Percentiles rank a stretch among this genome's conserved stretches.
Conservation (phyloP, 2,329 filamentous ascomycete species). For the Cytospora schulzeri region DNA sequence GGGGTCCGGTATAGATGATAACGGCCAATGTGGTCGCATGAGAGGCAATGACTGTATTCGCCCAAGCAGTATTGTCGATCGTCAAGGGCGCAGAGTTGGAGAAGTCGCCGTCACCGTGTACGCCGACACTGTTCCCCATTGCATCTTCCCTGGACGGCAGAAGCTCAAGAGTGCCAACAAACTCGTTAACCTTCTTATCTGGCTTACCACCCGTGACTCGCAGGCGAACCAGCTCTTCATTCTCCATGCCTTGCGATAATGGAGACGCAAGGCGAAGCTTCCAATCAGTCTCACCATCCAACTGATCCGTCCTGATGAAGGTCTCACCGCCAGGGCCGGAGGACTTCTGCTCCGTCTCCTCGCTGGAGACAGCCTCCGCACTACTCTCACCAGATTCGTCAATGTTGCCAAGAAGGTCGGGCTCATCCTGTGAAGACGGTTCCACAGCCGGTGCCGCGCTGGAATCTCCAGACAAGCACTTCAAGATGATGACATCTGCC, state of each 20-base stretch:
- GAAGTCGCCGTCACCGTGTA: constrained; percentile 39
- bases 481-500: constrained; percentile 90
- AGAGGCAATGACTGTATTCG: constrained; percentile 94
- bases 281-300: constrained; percentile 98
- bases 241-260: constrained; percentile 76
- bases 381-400: constrained; percentile 36
- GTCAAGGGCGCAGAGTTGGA: constrained; percentile 71
- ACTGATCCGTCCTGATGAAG: constrained; percentile 95
- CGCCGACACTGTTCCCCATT: constrained; percentile 45
- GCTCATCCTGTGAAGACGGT: constrained; percentile 39
- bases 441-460: constrained; percentile 37
- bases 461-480: constrained; percentile 56
- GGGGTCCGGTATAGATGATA: constrained; percentile 90
- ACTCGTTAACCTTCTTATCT: constrained; percentile 92
- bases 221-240: constrained; percentile 70
- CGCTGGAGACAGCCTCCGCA: constrained; percentile 40
- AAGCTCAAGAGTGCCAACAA: constrained; percentile 84
- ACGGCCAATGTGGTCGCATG: constrained; percentile 86
- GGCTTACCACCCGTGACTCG: constrained; percentile 84
- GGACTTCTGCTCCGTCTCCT: constrained; percentile 35
- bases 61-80: constrained; percentile 98
- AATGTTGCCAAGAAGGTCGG: constrained; percentile 45
- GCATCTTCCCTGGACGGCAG: constrained; percentile 55
- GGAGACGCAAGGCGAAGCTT: constrained; percentile 88
- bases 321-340: constrained; percentile 73